Conservation (phyloP, 2,329 filamentous ascomycete species). For the Geosmithia morbida region DNA sequence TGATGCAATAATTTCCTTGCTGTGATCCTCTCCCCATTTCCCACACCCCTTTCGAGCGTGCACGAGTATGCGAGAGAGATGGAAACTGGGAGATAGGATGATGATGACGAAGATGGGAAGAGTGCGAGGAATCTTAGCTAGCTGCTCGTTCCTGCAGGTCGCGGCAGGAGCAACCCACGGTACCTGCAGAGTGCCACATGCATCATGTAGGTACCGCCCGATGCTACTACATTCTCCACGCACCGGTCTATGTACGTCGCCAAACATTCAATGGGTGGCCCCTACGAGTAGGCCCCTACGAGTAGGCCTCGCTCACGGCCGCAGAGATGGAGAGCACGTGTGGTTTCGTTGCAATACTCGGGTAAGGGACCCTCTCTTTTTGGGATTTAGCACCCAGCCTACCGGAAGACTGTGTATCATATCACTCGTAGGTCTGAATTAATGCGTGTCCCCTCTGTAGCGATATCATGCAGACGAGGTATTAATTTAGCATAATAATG, state of each 20-base stretch:
- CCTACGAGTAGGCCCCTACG: background rate
- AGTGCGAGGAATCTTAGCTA: background rate
- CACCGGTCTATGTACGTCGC: too few relatives aligned
- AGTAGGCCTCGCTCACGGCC: background rate
- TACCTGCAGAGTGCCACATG: constrained; percentile 1
- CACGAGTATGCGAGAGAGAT: too few relatives aligned
- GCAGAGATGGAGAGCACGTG: background rate
- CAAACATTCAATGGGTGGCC: too few relatives aligned
- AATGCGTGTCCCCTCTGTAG: too few relatives aligned
- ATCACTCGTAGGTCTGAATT: too few relatives aligned
- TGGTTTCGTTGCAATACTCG: background rate
- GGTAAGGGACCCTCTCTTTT: background rate
- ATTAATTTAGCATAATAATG: background rate
- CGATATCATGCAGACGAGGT: background rate
- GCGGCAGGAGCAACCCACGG: background rate
- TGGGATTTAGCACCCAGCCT: background rate
- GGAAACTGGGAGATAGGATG: too few relatives aligned
- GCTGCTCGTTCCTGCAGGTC: background rate
- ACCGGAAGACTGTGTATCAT: background rate
- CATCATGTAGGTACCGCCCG: background rate
- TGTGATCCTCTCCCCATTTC: background rate
- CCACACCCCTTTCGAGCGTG: background rate
- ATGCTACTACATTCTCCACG: too few relatives aligned
- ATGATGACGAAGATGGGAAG: background rate
- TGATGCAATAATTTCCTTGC: background rate